Evolutionary conservation across 306 rosid species (phyloP).

Genomic region (Abrus precatorius): DNA sequence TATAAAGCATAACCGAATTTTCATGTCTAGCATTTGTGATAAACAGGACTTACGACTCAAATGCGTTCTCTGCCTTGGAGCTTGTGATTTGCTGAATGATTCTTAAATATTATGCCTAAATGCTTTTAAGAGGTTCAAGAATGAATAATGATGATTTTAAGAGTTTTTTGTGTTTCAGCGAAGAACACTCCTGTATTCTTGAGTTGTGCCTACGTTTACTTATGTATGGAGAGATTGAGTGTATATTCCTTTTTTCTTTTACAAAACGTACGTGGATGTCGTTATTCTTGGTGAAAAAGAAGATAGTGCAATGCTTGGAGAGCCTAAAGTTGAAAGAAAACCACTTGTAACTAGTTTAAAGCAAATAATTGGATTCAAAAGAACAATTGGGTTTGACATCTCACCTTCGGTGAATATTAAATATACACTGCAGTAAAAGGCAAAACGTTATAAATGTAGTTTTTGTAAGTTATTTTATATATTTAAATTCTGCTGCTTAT

Average conservation of each 20-base stretch:
- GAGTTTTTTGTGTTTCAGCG: too few relatives aligned
- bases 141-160: too few relatives aligned
- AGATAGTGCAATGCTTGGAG: too few relatives aligned
- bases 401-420: too few relatives aligned
- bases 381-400: not conserved
- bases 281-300: not conserved
- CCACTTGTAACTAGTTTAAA: not conserved
- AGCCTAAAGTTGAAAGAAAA: not conserved
- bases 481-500: not conserved
- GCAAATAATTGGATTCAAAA: not conserved
- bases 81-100: not conserved
- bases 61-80: not conserved
- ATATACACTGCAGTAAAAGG: too few relatives aligned
- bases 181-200: too few relatives aligned
- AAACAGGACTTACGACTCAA: slow-evolving; percentile 2
- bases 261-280: not conserved
- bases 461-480: not conserved
- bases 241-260: too few relatives aligned
- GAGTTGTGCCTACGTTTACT: too few relatives aligned
- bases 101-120: too few relatives aligned
- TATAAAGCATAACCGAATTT: not conserved
- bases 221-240: too few relatives aligned
- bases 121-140: too few relatives aligned
- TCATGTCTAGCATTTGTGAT: slow-evolving; percentile 18
- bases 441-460: too few relatives aligned